phyloP scores from a whole-genome alignment of 768 basidiomycete genomes.

The Lenzites betulinus region DNA sequence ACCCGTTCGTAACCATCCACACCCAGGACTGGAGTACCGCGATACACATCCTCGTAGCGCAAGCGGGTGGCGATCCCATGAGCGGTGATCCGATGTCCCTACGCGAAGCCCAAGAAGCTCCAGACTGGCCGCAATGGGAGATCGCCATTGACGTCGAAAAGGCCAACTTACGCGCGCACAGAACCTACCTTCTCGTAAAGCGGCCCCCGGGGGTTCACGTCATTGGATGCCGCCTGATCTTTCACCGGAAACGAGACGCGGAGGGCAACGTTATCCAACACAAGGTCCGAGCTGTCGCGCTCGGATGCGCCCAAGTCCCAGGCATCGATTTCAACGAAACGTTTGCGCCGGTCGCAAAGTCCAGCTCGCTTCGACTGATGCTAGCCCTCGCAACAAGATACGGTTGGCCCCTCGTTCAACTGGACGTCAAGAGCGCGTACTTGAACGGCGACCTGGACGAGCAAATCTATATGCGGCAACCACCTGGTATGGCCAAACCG shows the following conservation, averaged over 20 bases:
- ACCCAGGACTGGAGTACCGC: too few species aligned
- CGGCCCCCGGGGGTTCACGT: constrained; percentile 33
- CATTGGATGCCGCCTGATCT: constrained; percentile 46
- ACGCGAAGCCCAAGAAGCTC: too few species aligned
- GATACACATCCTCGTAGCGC: too few species aligned
- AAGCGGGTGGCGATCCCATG: too few species aligned
- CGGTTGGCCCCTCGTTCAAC: background rate
- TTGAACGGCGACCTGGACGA: constrained; percentile 31
- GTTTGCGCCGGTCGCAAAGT: constrained; percentile 23
- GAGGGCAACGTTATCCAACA: constrained; percentile 36
- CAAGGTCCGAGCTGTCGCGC: constrained; percentile 47
- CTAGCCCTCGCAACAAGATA: background rate
- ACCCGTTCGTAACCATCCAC: too few species aligned
- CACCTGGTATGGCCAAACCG: background rate
- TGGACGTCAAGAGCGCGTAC: constrained; percentile 6
- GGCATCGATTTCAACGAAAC: constrained; percentile 40
- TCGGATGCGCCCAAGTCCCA: constrained; percentile 42
- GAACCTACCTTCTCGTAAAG: constrained; percentile 6
- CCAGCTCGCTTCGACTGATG: background rate
- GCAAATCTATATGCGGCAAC: constrained; percentile 32
- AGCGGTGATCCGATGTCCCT: too few species aligned
- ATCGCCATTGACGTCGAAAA: constrained; percentile 17
- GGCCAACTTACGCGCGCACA: background rate
- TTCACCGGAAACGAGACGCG: constrained; percentile 40
- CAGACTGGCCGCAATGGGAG: constrained; percentile 15